Evolutionary conservation across 805 yeast species (phyloP), one percentile per base, ranked within the genome.

Genomic region (Groenewaldozyma salmanticensis): DNA sequence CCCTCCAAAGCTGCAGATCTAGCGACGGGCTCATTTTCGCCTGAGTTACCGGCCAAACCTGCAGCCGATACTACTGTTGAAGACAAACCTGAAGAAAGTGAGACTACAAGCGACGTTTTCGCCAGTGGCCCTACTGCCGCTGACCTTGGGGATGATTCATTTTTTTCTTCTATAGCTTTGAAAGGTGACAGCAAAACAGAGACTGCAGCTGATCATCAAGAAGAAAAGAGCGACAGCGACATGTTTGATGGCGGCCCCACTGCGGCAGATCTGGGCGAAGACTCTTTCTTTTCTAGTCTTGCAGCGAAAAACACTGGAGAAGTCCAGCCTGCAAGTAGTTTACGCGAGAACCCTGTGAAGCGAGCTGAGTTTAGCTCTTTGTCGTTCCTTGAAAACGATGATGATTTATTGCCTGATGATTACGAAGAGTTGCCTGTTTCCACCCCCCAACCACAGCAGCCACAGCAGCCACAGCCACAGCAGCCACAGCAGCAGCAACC

Each of bases 321-420:
- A 24, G 11, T 13, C 7, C 7, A 24, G 13, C 29, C 29, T 24
- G 29, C 7, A 24, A 24, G 29, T 24, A n/a, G n/a, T n/a, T n/a
- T n/a, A n/a, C n/a, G n/a, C n/a, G 29, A 24, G 29, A 7, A 7
- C 7, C 29, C 29, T 9, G n/a, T n/a, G n/a, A n/a, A n/a, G n/a
- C 7, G 13, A 24, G 11, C 29, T 24, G 11, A 24, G 13, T 7
- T 24, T 24, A 24, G 41, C n/a, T 42, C 49, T n/a, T 48, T 60
- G 21, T 50, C 61, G 3, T 60, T 60, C 38, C 42, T 60, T 39
- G 62, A 52, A 4, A 53, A 45, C 11, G 65, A 60, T 31, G 64
- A 60, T 16, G 65, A 60, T 17, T 33, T 50, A 7, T 45, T 59
- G 16, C 42, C 55, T 6, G 64, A 59, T 15, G 60, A 57, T 15